Evolutionary conservation across 352 stramenopile species (phyloP), one percentile per base, ranked within the genome.

Genomic region (Chrysophaeum taylorii): DNA sequence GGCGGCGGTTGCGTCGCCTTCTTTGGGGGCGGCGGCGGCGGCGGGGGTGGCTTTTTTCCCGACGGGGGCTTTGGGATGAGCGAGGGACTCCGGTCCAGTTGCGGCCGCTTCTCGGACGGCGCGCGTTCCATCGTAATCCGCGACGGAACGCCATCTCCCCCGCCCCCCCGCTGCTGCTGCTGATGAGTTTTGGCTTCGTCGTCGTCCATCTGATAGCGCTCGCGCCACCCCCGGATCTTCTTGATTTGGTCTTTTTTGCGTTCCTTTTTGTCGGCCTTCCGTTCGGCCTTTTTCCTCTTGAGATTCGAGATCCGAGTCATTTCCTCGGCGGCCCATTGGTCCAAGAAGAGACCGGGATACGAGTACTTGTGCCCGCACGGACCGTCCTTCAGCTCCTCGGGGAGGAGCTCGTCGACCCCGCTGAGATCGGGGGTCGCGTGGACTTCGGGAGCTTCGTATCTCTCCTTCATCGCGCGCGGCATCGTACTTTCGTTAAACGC

Each of bases 251-350:
- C n/a, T n/a, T n/a, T n/a, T n/a, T n/a, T n/a, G n/a, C 35, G 57
- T 25, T 35, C 2, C 57, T 45, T 42, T 18, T n/a, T 9, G 33
- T 66, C 57, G 33, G 15, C 57, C 12, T 31, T 23, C 1, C 1
- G 12, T 7, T 42, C 35, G 18, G 23, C 14, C 18, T 45, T 42
- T 36, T 45, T 27, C 35, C 45, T 23, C 57, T 66, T 16, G 12
- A 66, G 9, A 1, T 1, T 1, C 57, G 15, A 18, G 12, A 66
- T 42, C 16, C 36, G 9, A 9, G 29, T 14, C 57, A 66, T 42
- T 25, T 66, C 57, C 36, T 66, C 57, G 14, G 31, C 33, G 21
- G 57, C 57, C 57, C 57, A 66, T 36, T 66, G 57, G 57, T 66
- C 57, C 31, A 66, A 43, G 35, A 66, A 66, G 31, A 66, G 23